phyloP scores from a whole-genome alignment of 2,329 filamentous ascomycete species.

The Microsporum canis region DNA sequence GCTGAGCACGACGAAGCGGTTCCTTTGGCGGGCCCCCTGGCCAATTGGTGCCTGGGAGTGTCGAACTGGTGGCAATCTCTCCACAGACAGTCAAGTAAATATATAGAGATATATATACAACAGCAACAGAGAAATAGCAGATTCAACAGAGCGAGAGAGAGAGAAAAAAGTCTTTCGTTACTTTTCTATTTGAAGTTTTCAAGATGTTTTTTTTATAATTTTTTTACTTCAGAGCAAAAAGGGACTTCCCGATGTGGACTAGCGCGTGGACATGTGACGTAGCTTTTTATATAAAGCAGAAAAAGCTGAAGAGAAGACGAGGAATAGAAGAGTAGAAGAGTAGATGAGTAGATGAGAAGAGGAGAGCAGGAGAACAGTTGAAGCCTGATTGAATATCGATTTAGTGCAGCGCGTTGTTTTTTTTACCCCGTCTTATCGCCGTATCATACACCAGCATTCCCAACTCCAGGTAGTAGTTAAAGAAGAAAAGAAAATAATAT shows the following conservation, averaged over 20 bases:
- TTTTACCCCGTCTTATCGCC: not conserved
- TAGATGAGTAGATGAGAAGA: not conserved
- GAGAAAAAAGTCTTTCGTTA: not conserved
- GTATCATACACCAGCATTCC: slow-evolving; percentile 7
- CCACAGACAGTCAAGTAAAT: not conserved
- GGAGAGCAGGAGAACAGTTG: not conserved
- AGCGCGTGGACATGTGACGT: slow-evolving; percentile 1
- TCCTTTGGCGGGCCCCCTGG: not conserved
- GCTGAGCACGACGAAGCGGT: not conserved
- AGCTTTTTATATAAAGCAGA: not conserved
- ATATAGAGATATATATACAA: no score
- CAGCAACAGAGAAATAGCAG: no score
- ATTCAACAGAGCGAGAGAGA: no score
- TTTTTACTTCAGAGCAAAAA: not conserved
- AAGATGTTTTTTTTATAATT: not conserved
- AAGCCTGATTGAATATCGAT: not conserved
- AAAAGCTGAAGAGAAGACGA: not conserved
- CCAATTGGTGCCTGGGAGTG: not conserved
- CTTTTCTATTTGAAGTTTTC: not conserved
- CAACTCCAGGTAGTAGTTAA: not conserved
- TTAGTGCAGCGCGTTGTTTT: not conserved
- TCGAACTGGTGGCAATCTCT: not conserved
- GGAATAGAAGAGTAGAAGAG: not conserved
- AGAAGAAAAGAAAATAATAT: not conserved
- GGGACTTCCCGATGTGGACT: not conserved